Evolutionary conservation across 495 filamentous ascomycete species (phyloP), one percentile per base, ranked within the genome.

Genomic region (Peziza echinospora): DNA sequence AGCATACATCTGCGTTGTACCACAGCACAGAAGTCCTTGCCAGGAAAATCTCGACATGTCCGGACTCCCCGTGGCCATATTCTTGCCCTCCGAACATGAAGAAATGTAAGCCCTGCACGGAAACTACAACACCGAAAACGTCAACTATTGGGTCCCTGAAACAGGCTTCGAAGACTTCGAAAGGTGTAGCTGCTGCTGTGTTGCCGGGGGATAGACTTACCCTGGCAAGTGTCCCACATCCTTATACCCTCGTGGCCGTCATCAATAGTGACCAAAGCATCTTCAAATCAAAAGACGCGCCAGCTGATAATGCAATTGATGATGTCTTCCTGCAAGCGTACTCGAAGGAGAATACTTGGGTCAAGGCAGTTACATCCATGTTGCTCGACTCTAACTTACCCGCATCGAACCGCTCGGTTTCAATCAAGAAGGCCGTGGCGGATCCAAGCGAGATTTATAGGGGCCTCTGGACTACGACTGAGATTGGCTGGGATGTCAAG

Each of bases 161-260:
- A 2, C 62, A 60, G 13, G 79, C 77, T 59, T 64, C 64, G 28
- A 80, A 84, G 56, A 71, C 67, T 8, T 68, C 74, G 1, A 65
- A 65, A 7, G 53, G 76, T 11, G 94, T 83, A 65, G 82, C 78
- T 16, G 82, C 96, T 52, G 84, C 77, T 53, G 79, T 75, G n/a
- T n/a, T n/a, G n/a, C n/a, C n/a, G n/a, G n/a, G n/a, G n/a, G n/a
- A n/a, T n/a, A n/a, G n/a, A n/a, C n/a, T n/a, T n/a, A n/a, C n/a
- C n/a, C n/a, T n/a, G n/a, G n/a, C n/a, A n/a, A n/a, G n/a, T 6
- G 75, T 96, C 5, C 87, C 89, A 0, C 89, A 97, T 53, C 89
- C 89, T 0, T 92, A 82, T 63, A 93, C 86, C 8, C 64, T 84
- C 8, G 66, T 75, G 41, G 70, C 72, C 16, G 65, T 97, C 3